Evolutionary conservation across 192 early-diverging fungal genomes (phyloP), one percentile per base, ranked within the genome.

Genomic region (Coemansia sp.): DNA sequence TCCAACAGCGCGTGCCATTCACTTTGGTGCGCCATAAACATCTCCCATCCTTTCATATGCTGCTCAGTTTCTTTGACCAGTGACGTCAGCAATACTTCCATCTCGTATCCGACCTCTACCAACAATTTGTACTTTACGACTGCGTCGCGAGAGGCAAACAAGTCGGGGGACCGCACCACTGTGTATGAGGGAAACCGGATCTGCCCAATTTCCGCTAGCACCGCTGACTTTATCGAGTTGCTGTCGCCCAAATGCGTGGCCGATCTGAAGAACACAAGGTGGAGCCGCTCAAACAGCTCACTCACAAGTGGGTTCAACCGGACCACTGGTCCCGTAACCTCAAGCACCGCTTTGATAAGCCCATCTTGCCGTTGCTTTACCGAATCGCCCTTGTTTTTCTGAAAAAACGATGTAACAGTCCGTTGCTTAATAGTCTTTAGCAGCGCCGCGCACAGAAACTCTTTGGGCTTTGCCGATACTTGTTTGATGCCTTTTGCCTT

Each of bases 201-300:
- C 41, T 82, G 69, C 22, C 72, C 72, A 19, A 75, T 61, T 0
- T 55, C 53, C 8, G 73, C 66, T 29, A 82, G 23, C 12, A 82
- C 62, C 0, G 79, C 72, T 0, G 52, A 27, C 27, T 54, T 65
- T 64, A 82, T 75, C 22, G 79, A 29, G 45, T 66, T 69, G 62
- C 75, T 73, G 48, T 72, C 66, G 23, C 61, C 66, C 35, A 66
- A 9, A 15, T 62, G 62, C 24, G 65, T 55, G 15, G 66, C 63
- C 17, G 62, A 55, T 45, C 79, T 73, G 67, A 75, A 82, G 64
- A 69, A 82, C 19, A 82, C 62, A 45, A 75, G n/a, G 47, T 82
- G 79, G n/a, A 82, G 39, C 2, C 79, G 79, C 51, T 75, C 69
- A 68, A 82, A 82, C 38, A 82, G 54, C 50, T 75, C 79, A 1